phyloP scores from a whole-genome alignment of 768 basidiomycete species.

The Lactifluus piperatus region DNA sequence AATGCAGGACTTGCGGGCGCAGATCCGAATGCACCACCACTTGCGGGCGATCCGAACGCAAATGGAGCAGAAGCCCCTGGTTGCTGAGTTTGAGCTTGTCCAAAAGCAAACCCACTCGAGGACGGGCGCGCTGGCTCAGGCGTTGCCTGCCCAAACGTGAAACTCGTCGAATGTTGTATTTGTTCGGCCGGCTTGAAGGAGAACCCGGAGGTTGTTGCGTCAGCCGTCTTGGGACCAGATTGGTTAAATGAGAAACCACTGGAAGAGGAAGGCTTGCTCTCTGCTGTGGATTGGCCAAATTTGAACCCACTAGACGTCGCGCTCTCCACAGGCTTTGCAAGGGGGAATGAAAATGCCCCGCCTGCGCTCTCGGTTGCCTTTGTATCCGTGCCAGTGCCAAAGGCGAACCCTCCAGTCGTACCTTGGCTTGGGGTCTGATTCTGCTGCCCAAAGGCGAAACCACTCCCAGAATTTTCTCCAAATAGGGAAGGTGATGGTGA shows the following conservation, averaged over 20 bases:
- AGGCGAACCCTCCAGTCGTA: constrained; percentile 36
- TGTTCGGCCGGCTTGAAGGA: constrained; percentile 17
- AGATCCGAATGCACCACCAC: constrained; percentile 24
- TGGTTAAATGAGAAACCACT: constrained; percentile 10
- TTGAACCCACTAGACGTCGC: constrained; percentile 6
- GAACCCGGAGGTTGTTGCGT: constrained; percentile 12
- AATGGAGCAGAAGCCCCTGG: constrained; percentile 22
- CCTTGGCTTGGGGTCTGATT: constrained; percentile 25
- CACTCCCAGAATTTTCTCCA: constrained; percentile 15
- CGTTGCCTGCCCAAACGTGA: constrained; percentile 20
- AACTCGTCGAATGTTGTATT: constrained; percentile 21
- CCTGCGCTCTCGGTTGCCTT: constrained; percentile 24
- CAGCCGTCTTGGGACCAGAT: constrained; percentile 16
- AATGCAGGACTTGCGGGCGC: constrained; percentile 20
- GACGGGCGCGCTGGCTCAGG: constrained; percentile 31
- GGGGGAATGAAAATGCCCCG: constrained; percentile 30
- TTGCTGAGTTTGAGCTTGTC: constrained; percentile 27
- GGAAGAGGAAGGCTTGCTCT: constrained; percentile 9
- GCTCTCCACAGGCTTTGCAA: constrained; percentile 12
- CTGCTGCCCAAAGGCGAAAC: constrained; percentile 37
- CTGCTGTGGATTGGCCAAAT: constrained; percentile 6
- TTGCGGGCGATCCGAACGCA: constrained; percentile 22
- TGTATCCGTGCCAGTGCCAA: constrained; percentile 31
- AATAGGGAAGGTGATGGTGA: constrained; percentile 11
- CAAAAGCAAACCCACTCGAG: constrained; percentile 25